phyloP scores from a whole-genome alignment of 164 flowering plant species.

The Berberis thunbergii region DNA sequence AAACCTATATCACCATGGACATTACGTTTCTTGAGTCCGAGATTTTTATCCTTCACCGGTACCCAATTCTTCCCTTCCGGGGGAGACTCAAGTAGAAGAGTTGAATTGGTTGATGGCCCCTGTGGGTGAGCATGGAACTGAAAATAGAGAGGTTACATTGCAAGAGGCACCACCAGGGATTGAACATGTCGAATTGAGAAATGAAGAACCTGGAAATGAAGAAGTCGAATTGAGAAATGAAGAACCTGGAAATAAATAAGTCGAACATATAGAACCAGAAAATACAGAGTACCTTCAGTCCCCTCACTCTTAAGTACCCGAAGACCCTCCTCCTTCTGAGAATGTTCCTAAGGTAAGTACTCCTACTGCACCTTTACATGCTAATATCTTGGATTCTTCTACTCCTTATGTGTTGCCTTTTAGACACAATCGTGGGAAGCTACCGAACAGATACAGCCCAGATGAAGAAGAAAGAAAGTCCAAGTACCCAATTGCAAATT shows the following conservation, averaged over 20 bases:
- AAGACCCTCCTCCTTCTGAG: too few relatives aligned
- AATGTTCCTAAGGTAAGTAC: too few relatives aligned
- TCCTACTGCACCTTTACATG: not conserved
- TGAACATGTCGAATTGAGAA: not conserved
- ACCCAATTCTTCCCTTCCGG: conserved; percentile 1
- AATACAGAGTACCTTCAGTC: too few relatives aligned
- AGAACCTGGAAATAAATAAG: not conserved
- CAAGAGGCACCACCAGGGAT: not conserved
- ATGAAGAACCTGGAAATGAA: not conserved
- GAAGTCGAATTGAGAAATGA: not conserved
- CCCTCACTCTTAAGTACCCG: too few relatives aligned
- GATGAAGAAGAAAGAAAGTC: not conserved
- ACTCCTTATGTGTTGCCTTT: not conserved
- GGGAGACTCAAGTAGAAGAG: not conserved
- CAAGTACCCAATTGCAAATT: not conserved
- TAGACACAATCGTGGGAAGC: not conserved
- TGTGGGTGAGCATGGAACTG: not conserved
- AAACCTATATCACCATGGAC: conserved; percentile 1
- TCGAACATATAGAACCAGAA: not conserved
- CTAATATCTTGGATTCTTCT: not conserved
- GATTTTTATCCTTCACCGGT: not conserved
- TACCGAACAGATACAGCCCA: not conserved
- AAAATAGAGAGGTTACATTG: too few relatives aligned
- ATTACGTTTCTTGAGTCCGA: not conserved
- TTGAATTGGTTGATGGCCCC: not conserved